These are phyloP conservation scores for Diaporthe humulicola DNA, from an alignment of 2,329 filamentous ascomycete genomes.

Conservation along the genomic window DNA sequence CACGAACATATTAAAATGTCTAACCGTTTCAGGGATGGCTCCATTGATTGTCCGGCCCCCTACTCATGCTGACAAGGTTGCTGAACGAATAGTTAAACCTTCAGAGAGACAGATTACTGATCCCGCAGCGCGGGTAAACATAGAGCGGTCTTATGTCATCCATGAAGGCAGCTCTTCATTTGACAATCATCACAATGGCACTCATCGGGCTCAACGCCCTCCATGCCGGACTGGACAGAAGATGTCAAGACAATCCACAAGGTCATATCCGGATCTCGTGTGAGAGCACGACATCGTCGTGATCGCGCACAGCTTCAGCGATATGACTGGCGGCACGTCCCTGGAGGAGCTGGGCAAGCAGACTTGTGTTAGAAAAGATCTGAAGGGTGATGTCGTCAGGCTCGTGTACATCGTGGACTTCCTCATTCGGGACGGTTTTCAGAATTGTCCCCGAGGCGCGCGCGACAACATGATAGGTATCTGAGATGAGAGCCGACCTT, in stretches of 20 bases:
- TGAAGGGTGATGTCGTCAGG: conserved; percentile 43
- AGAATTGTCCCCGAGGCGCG: not conserved
- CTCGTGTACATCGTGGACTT: conserved; percentile 45
- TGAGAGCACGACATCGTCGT: conserved; percentile 43
- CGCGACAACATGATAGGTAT: conserved; percentile 40
- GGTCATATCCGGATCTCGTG: conserved; percentile 38
- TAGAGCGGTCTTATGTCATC: not conserved
- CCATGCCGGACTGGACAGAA: conserved; percentile 41
- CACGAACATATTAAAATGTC: not conserved
- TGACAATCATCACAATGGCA: not conserved
- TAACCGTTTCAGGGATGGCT: conserved; percentile 2
- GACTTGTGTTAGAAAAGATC: conserved; percentile 30
- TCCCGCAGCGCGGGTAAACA: not conserved
- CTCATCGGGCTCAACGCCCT: conserved; percentile 38
- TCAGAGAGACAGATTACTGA: not conserved
- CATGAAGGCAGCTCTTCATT: not conserved
- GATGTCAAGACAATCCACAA: conserved; percentile 39
- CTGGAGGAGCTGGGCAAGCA: conserved; percentile 44
- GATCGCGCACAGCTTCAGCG: conserved; percentile 43
- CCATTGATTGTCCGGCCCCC: not conserved
- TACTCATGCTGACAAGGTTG: not conserved
- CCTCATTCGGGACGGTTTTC: not conserved
- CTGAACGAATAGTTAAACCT: not conserved
- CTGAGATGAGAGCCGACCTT: conserved; percentile 43
- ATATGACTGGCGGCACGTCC: conserved; percentile 44